Percentiles rank a stretch among this genome's conserved stretches.
These are phyloP conservation scores for Silene latifolia DNA, from an alignment of 148 eudicot species.

Conservation along the genomic window DNA sequence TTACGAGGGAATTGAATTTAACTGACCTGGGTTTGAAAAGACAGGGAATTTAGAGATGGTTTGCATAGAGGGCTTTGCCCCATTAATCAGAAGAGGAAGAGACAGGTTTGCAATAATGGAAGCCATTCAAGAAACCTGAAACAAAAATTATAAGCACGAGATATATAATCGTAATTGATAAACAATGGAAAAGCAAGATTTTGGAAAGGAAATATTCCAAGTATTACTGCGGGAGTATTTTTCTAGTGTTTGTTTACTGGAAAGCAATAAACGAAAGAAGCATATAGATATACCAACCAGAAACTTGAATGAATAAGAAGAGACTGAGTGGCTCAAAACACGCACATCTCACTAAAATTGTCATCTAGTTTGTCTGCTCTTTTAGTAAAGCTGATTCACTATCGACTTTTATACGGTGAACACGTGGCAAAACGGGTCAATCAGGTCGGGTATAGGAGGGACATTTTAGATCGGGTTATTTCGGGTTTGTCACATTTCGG, in stretches of 20 bases:
- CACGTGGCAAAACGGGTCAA: no score
- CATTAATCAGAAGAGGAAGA: conserved; percentile 46
- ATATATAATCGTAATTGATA: neutral
- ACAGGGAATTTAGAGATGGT: conserved; percentile 33
- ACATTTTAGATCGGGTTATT: no score
- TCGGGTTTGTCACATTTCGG: no score
- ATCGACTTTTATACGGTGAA: no score
- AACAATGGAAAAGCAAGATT: neutral
- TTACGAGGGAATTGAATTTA: neutral
- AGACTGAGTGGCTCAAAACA: conserved; percentile 6
- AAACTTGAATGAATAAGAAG: neutral
- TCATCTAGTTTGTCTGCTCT: no score
- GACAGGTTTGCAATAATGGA: conserved; percentile 45
- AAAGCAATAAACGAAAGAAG: neutral
- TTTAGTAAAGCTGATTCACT: no score
- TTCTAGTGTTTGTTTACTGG: neutral
- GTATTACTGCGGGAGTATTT: neutral
- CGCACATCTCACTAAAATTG: neutral
- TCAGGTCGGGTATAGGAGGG: no score
- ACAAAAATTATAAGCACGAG: neutral
- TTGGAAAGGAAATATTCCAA: neutral
- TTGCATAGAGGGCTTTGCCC: conserved; percentile 35
- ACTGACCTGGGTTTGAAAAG: conserved; percentile 36
- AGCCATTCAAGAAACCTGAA: conserved; percentile 56
- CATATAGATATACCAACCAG: neutral